Evolutionary conservation across 345 rosid genomes (phyloP), one percentile per base, ranked within the genome.

Genomic region (Arabidopsis suecica): DNA sequence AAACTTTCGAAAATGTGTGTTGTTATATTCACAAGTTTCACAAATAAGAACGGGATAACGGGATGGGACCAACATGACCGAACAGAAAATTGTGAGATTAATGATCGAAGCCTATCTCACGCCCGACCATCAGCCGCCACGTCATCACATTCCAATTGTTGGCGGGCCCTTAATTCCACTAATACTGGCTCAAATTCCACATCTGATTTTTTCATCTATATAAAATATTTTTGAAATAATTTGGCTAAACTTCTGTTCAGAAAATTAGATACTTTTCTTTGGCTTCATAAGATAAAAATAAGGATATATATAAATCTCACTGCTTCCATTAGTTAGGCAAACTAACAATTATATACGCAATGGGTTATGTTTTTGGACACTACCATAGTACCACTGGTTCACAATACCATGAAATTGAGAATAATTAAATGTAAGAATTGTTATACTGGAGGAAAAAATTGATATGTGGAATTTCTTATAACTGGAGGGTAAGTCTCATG

Each of bases 71-170:
- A 84, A 78, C 44, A 3, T 2, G 44, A 54, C 54, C 38, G 48
- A 65, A 54, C 54, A 47, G 68, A n/a, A 49, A 76, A 68, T 67
- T 51, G 86, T 73, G 86, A 83, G 85, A 79, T 61, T 71, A 82
- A 86, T 91, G 83, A 88, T 88, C 83, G 63, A n/a, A 82, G 83
- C 86, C 79, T 74, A 73, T 72, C 84, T 80, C 96, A 85, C 88
- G 85, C 92, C 89, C 68, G 96, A 83, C 92, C 91, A 63, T 69
- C 49, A 73, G 86, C 85, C 83, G 79, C 96, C 86, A 83, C 85
- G 88, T 86, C 65, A 38, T 53, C 38, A 62, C 68, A 77, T 83
- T 60, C 28, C 69, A 68, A 70, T 28, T 16, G 9, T 77, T 16
- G 9, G 53, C 25, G 86, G 89, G 77, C n/a, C 86, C 93, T 82